These are phyloP conservation scores for Oryza meridionalis DNA, from an alignment of 176 grass and related monocot species.

Conservation along the genomic window DNA sequence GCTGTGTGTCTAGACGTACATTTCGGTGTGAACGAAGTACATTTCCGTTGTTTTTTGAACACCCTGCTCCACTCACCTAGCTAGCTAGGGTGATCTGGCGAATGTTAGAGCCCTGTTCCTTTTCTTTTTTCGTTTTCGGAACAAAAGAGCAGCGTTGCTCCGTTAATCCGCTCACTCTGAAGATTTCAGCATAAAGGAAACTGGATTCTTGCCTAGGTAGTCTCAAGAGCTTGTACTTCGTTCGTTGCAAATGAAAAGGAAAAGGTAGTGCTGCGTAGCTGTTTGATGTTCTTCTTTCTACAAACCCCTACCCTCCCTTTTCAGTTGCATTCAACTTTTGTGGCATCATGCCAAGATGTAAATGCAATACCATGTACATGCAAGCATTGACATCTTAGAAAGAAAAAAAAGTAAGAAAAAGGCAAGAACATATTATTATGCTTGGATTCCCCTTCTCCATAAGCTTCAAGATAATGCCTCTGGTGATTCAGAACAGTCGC, in stretches of 20 bases:
- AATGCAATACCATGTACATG: neutral
- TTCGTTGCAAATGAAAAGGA: constrained; percentile 24
- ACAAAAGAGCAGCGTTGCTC: neutral
- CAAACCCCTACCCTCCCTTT: neutral
- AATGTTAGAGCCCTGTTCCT: neutral
- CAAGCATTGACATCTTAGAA: constrained; percentile 15
- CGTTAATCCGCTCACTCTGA: constrained; percentile 20
- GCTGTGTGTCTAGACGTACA: too few species aligned
- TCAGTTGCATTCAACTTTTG: neutral
- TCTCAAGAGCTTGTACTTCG: constrained; percentile 10
- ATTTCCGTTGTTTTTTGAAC: neutral
- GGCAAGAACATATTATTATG: constrained; percentile 4
- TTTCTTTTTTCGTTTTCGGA: neutral
- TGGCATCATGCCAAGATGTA: neutral
- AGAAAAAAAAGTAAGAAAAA: neutral
- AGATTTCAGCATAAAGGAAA: constrained; percentile 37
- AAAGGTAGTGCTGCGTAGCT: constrained; percentile 39
- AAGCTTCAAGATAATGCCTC: constrained; percentile 30
- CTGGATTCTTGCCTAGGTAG: constrained; percentile 48
- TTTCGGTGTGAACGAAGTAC: neutral
- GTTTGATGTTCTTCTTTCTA: constrained; percentile 33
- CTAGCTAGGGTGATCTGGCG: neutral
- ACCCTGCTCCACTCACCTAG: neutral
- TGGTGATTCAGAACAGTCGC: constrained; percentile 32
- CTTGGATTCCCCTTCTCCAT: constrained; percentile 37